Evolutionary conservation across 495 filamentous ascomycete species (phyloP).

Genomic region (Saxispiralis lemnorum): DNA sequence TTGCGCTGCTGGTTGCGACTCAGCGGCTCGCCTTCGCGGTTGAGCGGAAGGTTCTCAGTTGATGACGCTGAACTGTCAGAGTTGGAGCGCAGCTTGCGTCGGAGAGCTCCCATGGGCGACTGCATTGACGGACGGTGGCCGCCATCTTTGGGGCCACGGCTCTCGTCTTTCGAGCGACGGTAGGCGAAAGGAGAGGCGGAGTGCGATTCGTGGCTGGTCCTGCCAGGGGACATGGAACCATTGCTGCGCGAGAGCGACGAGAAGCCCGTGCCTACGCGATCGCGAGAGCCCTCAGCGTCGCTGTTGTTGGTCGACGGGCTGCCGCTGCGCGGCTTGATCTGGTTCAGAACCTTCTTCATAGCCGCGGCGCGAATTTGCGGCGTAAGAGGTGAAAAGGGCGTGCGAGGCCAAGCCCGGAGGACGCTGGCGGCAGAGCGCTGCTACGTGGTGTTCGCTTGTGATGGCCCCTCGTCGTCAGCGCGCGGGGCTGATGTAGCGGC

Average conservation of each 20-base stretch:
- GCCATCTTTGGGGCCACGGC: conserved; percentile 5
- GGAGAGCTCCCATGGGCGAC: conserved; percentile 8
- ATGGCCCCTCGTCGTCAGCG: no score
- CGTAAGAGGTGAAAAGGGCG: no score
- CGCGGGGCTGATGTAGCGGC: no score
- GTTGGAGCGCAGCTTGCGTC: conserved; percentile 5
- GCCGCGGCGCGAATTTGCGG: not conserved
- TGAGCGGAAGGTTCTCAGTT: conserved; percentile 19
- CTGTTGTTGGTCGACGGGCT: not conserved
- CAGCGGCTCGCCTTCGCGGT: conserved; percentile 24
- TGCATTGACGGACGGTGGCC: conserved; percentile 1
- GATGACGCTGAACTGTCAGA: conserved; percentile 10
- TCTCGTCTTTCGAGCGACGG: not conserved
- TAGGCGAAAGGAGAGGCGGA: not conserved
- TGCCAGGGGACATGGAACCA: not conserved
- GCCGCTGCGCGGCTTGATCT: conserved; percentile 2
- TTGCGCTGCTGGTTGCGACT: conserved; percentile 26
- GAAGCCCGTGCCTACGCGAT: not conserved
- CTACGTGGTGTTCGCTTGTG: no score
- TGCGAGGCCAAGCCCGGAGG: no score
- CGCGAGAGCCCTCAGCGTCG: not conserved
- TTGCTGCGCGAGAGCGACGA: not conserved
- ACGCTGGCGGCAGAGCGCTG: no score
- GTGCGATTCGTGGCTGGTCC: not conserved
- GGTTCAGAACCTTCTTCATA: not conserved